phyloP scores from a whole-genome alignment of 306 rosid genomes.

The Quillaja saponaria region DNA sequence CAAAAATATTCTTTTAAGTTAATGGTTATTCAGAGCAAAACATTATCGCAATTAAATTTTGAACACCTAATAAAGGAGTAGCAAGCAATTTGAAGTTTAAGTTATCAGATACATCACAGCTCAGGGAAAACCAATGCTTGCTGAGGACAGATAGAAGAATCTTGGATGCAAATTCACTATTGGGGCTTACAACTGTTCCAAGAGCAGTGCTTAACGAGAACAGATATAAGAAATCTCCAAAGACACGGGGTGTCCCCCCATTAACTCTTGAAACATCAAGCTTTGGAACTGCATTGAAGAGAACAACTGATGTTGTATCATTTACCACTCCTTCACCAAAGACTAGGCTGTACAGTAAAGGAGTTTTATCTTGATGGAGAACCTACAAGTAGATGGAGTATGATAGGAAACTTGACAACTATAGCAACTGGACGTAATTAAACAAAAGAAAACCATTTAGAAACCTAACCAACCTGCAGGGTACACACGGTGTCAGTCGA shows the following conservation, averaged over 20 bases:
- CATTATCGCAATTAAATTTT: too few relatives aligned
- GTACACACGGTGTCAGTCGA: slow-evolving; percentile 94
- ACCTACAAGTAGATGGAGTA: slow-evolving; percentile 50
- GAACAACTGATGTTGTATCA: slow-evolving; percentile 92
- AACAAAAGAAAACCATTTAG: slow-evolving; percentile 31
- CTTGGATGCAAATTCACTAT: not conserved
- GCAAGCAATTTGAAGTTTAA: too few relatives aligned
- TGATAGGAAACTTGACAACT: slow-evolving; percentile 6
- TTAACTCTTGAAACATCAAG: slow-evolving; percentile 53
- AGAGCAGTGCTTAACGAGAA: slow-evolving; percentile 81
- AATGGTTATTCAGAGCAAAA: too few relatives aligned
- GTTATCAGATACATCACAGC: too few relatives aligned
- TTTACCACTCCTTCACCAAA: slow-evolving; percentile 97
- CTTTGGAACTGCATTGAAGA: slow-evolving; percentile 86
- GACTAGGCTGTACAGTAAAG: slow-evolving; percentile 82
- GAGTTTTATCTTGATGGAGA: slow-evolving; percentile 88
- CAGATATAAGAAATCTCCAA: slow-evolving; percentile 73
- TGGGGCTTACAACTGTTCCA: slow-evolving; percentile 61
- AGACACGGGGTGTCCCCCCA: slow-evolving; percentile 34
- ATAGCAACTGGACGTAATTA: slow-evolving; percentile 13
- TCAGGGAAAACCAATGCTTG: too few relatives aligned
- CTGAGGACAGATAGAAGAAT: too few relatives aligned
- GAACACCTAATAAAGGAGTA: too few relatives aligned
- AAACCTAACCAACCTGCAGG: slow-evolving; percentile 69
- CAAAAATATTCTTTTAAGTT: too few relatives aligned